Evolutionary conservation across 2,329 filamentous ascomycete species (phyloP).

Genomic region (Cladophialophora exuberans): DNA sequence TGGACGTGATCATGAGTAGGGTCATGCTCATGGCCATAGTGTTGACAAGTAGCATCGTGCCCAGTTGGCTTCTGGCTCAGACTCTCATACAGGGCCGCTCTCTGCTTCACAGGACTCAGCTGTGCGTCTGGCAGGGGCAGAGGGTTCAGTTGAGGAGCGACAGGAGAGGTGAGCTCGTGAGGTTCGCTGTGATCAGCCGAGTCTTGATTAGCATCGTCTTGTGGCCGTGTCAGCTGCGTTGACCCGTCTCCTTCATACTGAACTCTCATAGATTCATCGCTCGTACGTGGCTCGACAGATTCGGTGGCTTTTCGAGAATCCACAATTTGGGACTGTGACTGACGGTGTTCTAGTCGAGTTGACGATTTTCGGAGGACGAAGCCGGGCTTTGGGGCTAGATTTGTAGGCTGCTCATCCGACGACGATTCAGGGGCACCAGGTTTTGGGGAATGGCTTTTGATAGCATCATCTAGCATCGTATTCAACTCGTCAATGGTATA

Average conservation of each 20-base stretch:
- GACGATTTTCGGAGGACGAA: slow-evolving; percentile 9
- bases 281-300: slow-evolving; percentile 19
- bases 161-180: not conserved
- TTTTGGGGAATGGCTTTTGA: slow-evolving; percentile 20
- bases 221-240: not conserved
- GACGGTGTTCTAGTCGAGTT: slow-evolving; percentile 5
- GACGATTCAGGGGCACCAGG: slow-evolving; percentile 12
- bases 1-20: not conserved
- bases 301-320: slow-evolving; percentile 16
- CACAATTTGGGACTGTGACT: slow-evolving; percentile 11
- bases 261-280: slow-evolving; percentile 21
- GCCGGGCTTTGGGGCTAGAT: slow-evolving; percentile 8
- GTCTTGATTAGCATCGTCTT: not conserved
- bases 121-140: not conserved
- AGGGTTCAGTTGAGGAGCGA: slow-evolving; percentile 3
- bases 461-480: slow-evolving; percentile 33
- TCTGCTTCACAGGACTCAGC: slow-evolving; percentile 28
- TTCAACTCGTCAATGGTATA: slow-evolving; percentile 31
- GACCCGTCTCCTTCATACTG: slow-evolving; percentile 10
- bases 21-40: slow-evolving; percentile 6
- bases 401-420: slow-evolving; percentile 10
- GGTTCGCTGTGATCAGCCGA: not conserved
- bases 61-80: slow-evolving; percentile 11
- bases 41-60: slow-evolving; percentile 15
- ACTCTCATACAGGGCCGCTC: slow-evolving; percentile 30